Evolutionary conservation across 2,329 filamentous ascomycete species (phyloP).

Genomic region (Cadophora gregata): DNA sequence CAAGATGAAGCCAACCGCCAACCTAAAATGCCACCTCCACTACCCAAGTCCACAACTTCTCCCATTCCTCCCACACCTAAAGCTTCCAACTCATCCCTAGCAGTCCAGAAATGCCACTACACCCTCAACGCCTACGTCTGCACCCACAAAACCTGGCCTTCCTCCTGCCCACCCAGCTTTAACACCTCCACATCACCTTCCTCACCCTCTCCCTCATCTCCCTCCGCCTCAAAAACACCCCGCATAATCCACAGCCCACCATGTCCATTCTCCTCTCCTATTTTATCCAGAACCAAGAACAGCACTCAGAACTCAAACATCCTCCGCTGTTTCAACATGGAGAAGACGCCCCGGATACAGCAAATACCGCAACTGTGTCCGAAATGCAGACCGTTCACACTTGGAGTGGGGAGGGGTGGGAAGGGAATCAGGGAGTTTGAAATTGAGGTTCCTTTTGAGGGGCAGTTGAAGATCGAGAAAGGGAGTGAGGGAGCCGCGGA

Average conservation of each 20-base stretch:
- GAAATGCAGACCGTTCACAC: background rate
- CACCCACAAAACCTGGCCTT: background rate
- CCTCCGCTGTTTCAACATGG: conserved; percentile 7
- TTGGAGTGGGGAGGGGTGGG: background rate
- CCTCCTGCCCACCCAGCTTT: too few relatives aligned
- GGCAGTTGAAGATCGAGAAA: background rate
- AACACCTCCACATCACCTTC: background rate
- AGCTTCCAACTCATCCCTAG: background rate
- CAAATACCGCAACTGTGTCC: background rate
- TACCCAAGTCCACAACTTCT: background rate
- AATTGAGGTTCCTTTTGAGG: background rate
- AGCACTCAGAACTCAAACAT: background rate
- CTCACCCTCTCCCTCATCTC: background rate
- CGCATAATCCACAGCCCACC: background rate
- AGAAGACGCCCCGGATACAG: background rate
- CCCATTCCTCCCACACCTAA: background rate
- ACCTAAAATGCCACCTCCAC: background rate
- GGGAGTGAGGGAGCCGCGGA: background rate
- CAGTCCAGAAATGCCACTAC: background rate
- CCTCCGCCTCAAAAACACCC: background rate
- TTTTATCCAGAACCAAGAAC: background rate
- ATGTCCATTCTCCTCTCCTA: background rate
- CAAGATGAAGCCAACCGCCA: too few relatives aligned
- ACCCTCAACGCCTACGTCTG: background rate
- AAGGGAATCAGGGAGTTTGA: background rate